Conservation (phyloP, 768 basidiomycete species). For the Phanerochaete carnosa region DNA sequence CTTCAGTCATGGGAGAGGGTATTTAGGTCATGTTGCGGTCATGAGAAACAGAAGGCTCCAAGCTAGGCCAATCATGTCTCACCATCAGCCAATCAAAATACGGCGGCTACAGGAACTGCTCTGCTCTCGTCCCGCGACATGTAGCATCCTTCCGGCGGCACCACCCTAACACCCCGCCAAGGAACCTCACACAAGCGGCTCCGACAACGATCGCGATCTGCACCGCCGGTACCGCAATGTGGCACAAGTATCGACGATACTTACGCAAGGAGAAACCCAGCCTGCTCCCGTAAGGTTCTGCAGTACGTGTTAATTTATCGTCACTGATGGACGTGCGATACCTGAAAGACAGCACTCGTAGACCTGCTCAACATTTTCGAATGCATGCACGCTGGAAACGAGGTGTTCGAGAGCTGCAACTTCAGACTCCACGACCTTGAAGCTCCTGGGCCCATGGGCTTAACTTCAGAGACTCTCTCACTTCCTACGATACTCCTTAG, state of each 20-base stretch:
- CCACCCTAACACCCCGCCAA: background rate
- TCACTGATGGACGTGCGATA: too few species aligned
- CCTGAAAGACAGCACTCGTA: too few species aligned
- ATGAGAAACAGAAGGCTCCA: background rate
- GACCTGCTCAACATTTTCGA: too few species aligned
- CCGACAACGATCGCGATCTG: background rate
- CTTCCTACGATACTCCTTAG: too few species aligned
- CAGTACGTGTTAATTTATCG: too few species aligned
- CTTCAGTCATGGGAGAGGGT: background rate
- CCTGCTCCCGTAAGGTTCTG: background rate
- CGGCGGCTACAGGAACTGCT: background rate
- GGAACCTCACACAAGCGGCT: background rate
- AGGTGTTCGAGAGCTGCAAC: too few species aligned
- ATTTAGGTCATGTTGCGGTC: background rate
- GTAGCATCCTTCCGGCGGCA: conserved; percentile 4
- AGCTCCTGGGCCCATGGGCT: too few species aligned
- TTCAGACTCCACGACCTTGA: too few species aligned
- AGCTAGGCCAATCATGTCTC: conserved; percentile 1
- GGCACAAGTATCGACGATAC: background rate
- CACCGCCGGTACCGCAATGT: background rate
- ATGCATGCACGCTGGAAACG: too few species aligned
- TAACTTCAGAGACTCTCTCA: too few species aligned
- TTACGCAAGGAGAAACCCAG: background rate
- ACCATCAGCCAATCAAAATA: background rate
- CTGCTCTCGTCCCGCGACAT: background rate